A percentile compares a stretch with the other conserved stretches of the same genome.
Conservation (phyloP, 176 grass and related monocot genomes). For the Carex scoparia region DNA sequence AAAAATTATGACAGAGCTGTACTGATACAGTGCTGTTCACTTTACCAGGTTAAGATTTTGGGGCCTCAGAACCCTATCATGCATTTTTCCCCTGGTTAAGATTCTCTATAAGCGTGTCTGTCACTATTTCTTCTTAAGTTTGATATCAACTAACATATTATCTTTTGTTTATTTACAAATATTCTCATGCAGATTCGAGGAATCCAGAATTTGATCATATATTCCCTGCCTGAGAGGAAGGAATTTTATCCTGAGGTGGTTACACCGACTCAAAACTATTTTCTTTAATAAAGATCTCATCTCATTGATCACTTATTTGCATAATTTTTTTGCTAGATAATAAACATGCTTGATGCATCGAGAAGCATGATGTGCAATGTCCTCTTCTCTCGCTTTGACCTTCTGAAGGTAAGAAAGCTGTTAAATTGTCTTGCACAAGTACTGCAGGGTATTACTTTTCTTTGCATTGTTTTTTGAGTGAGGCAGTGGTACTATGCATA, state of each 20-base stretch:
- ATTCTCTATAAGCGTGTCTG: background rate
- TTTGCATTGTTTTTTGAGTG: background rate
- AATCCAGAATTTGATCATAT: slow-evolving; percentile 62
- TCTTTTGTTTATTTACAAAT: background rate
- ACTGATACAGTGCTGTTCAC: background rate
- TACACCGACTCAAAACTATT: background rate
- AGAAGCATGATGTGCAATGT: slow-evolving; percentile 53
- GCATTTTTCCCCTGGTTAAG: background rate
- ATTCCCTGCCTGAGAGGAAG: slow-evolving; percentile 81
- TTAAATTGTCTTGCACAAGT: background rate
- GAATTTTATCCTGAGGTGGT: slow-evolving; percentile 90
- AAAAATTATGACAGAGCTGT: background rate
- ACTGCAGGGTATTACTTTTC: background rate
- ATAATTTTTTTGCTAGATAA: slow-evolving; percentile 47
- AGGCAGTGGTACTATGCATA: too few species aligned
- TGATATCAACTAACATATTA: background rate
- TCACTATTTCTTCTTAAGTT: background rate
- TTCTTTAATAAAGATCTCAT: slow-evolving; percentile 10
- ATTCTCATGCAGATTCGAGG: slow-evolving; percentile 60
- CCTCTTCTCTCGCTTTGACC: slow-evolving; percentile 74
- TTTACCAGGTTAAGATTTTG: background rate
- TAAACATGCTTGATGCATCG: slow-evolving; percentile 82
- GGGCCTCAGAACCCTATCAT: background rate
- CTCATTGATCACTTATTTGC: background rate
- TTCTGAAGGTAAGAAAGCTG: slow-evolving; percentile 53